phyloP scores from a whole-genome alignment of 2,329 filamentous ascomycete species.

The Cercospora janseana region DNA sequence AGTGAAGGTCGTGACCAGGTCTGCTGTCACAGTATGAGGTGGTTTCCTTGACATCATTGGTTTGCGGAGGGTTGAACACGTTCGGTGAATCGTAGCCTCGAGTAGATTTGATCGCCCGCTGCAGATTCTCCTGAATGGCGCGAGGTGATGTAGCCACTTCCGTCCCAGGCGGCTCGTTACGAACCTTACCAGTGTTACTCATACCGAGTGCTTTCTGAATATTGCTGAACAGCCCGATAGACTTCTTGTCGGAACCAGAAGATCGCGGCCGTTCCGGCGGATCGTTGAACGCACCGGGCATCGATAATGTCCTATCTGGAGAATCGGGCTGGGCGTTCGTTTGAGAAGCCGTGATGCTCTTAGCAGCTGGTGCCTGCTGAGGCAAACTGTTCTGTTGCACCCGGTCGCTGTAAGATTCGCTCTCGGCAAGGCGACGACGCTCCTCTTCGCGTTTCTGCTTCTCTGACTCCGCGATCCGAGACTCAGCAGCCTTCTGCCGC shows the following conservation, averaged over 20 bases:
- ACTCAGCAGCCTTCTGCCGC: constrained; percentile 80
- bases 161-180: constrained; percentile 28
- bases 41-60: constrained; percentile 69
- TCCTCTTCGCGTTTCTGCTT: constrained; percentile 65
- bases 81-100: constrained; percentile 70
- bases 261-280: constrained; percentile 53
- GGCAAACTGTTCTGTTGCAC: constrained; percentile 6
- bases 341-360: constrained; percentile 2
- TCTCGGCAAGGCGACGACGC: constrained; percentile 48
- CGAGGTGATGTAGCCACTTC: constrained; percentile 45
- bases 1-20: constrained; percentile 69
- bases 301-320: constrained; percentile 43
- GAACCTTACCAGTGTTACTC: constrained; percentile 41
- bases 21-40: constrained; percentile 83
- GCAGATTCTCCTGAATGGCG: constrained; percentile 65
- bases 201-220: constrained; percentile 57
- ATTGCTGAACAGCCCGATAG: constrained; percentile 63
- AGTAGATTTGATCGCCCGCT: constrained; percentile 75
- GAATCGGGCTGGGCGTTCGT: constrained; percentile 23
- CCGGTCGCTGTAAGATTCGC: constrained; percentile 24
- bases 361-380: constrained; percentile 22
- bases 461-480: constrained; percentile 80
- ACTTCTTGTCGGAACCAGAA: constrained; percentile 40
- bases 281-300: constrained; percentile 72
- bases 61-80: constrained; percentile 70